These are phyloP conservation scores for Sergeia podlipaevii DNA, from an alignment of 208 protist species.

Conservation along the genomic window DNA sequence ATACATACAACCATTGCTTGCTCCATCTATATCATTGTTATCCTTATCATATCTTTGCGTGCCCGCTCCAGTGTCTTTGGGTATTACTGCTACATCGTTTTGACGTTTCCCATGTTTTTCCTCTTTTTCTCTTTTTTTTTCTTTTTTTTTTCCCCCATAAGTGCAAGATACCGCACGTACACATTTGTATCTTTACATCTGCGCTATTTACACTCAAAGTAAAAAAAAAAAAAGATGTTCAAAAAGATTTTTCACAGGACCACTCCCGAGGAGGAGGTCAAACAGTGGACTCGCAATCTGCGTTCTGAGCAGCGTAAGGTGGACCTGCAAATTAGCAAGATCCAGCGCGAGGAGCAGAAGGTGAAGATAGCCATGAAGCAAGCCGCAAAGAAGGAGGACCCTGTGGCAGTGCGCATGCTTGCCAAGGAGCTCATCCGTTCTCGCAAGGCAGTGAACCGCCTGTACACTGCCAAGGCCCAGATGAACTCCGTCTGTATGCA, in stretches of 20 bases:
- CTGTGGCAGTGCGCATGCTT: conserved; percentile 70
- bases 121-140: conserved; percentile 4
- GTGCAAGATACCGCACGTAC: neutral
- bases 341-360: conserved; percentile 83
- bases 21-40: no score
- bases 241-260: conserved; percentile 51
- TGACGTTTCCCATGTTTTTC: neutral
- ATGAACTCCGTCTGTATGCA: conserved; percentile 90
- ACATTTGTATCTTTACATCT: conserved; percentile 2
- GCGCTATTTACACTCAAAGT: neutral
- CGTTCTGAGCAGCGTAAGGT: conserved; percentile 79
- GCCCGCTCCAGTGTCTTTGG: no score
- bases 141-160: conserved; percentile 7
- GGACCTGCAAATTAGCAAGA: conserved; percentile 75
- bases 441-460: conserved; percentile 67
- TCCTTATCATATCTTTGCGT: no score
- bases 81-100: neutral
- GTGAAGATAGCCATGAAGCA: conserved; percentile 78
- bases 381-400: conserved; percentile 73
- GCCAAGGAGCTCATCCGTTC: conserved; percentile 81
- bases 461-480: conserved; percentile 88
- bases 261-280: conserved; percentile 71
- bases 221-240: no score
- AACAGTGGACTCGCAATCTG: conserved; percentile 70
- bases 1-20: no score